phyloP scores from a whole-genome alignment of 2,329 filamentous ascomycete species.

The Ophiocordyceps camponoti-saundersi region DNA sequence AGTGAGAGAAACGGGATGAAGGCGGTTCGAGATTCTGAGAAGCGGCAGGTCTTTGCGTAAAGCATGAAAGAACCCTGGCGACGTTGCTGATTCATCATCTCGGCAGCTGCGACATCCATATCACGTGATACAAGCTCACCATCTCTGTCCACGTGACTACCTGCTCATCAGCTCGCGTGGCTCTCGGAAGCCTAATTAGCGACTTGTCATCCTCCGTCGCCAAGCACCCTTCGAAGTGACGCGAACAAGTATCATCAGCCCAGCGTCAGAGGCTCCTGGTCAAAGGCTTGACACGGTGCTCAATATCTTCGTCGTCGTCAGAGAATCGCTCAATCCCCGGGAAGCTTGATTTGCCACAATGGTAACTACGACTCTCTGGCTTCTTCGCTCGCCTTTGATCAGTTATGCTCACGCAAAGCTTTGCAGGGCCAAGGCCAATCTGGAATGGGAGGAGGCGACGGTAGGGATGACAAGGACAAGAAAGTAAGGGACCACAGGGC shows the following conservation, averaged over 20 bases:
- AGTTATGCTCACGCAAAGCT: not conserved
- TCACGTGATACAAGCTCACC: not conserved
- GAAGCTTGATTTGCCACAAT: constrained; percentile 13
- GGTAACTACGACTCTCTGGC: not conserved
- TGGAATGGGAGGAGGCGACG: constrained; percentile 67
- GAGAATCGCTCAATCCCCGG: not conserved
- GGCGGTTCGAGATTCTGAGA: not conserved
- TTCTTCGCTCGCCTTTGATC: not conserved
- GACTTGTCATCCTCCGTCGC: not conserved
- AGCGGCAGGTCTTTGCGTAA: not conserved
- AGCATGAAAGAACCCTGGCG: not conserved
- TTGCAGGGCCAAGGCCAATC: constrained; percentile 68
- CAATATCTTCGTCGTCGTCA: not conserved
- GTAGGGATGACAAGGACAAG: constrained; percentile 79
- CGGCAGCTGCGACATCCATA: too few relatives aligned
- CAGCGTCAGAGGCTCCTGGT: not conserved
- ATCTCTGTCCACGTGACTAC: not conserved
- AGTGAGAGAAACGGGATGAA: not conserved
- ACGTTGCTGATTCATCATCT: not conserved
- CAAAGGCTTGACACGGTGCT: not conserved
- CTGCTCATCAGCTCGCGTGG: not conserved
- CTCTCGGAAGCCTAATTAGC: not conserved
- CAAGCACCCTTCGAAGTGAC: not conserved
- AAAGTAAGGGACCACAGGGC: constrained; percentile 41
- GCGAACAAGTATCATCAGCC: not conserved